Percentiles rank a stretch among this genome's conserved stretches.
Evolutionary conservation across 306 rosid species (phyloP).

Genomic region (Malus orientalis): DNA sequence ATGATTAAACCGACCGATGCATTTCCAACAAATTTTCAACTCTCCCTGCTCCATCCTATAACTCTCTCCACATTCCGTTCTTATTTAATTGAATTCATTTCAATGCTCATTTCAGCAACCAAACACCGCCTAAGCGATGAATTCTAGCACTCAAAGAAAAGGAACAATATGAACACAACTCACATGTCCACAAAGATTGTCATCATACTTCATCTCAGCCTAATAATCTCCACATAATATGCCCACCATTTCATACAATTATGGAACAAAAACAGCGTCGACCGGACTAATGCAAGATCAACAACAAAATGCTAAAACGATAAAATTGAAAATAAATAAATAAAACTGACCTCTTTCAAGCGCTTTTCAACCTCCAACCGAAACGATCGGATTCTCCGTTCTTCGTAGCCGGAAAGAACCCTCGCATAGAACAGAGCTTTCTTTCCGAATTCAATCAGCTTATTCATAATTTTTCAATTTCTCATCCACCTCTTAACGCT

Average conservation of each 20-base stretch:
- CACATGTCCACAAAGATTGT: neutral
- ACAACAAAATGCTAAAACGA: neutral
- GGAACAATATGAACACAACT: neutral
- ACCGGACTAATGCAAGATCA: neutral
- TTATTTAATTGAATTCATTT: neutral
- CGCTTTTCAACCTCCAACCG: slow-evolving; percentile 62
- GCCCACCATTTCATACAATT: neutral
- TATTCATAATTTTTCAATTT: slow-evolving; percentile 28
- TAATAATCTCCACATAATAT: neutral
- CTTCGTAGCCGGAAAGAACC: slow-evolving; percentile 88
- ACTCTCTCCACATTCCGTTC: neutral
- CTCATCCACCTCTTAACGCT: slow-evolving; percentile 15
- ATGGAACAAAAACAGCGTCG: neutral
- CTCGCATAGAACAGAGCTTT: slow-evolving; percentile 58
- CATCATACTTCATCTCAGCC: neutral
- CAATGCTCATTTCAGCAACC: neutral
- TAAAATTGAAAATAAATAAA: neutral
- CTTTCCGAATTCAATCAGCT: slow-evolving; percentile 50
- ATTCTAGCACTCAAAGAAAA: neutral
- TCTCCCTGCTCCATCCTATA: neutral
- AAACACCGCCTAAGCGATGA: neutral
- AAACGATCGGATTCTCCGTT: slow-evolving; percentile 61
- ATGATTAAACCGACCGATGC: neutral
- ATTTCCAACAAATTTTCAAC: neutral
- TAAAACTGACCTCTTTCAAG: slow-evolving; percentile 26